phyloP scores from a whole-genome alignment of 345 rosid species.

The Ceriops tagal region DNA sequence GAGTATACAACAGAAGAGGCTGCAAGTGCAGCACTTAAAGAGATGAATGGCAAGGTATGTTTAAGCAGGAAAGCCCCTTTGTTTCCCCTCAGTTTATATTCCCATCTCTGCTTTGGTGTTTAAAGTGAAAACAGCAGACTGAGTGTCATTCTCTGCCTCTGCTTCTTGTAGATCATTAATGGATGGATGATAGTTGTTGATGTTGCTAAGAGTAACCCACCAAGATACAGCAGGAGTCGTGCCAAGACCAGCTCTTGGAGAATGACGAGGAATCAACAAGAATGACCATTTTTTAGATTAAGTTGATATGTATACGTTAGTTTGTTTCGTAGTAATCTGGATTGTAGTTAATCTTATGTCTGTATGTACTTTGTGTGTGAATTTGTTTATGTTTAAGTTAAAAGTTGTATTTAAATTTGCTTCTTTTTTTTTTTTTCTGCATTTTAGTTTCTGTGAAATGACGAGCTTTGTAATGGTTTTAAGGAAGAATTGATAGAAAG shows the following conservation, averaged over 20 bases:
- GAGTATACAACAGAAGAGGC: conserved; percentile 94
- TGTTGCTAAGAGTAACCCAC: conserved; percentile 66
- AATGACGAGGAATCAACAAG: too few species aligned
- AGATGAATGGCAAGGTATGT: conserved; percentile 93
- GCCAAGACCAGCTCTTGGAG: conserved; percentile 9
- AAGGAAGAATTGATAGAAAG: too few species aligned
- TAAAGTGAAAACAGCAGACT: conserved; percentile 5
- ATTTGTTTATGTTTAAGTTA: too few species aligned
- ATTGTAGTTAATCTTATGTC: too few species aligned
- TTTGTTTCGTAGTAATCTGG: too few species aligned
- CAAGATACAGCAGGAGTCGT: conserved; percentile 37
- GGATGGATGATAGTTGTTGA: conserved; percentile 99
- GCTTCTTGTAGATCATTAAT: conserved; percentile 70
- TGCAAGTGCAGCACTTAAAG: conserved; percentile 76
- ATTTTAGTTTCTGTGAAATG: too few species aligned
- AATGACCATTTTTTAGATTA: too few species aligned
- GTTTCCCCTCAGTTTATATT: neutral
- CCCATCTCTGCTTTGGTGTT: neutral
- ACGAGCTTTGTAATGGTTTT: too few species aligned
- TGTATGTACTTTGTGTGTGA: too few species aligned
- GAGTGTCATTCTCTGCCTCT: conserved; percentile 8
- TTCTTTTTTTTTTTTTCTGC: too few species aligned
- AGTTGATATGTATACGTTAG: too few species aligned
- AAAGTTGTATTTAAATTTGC: too few species aligned
- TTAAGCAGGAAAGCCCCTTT: neutral